Evolutionary conservation across 2,329 filamentous ascomycete genomes (phyloP).

Genomic region (Penicillium sumatraense): DNA sequence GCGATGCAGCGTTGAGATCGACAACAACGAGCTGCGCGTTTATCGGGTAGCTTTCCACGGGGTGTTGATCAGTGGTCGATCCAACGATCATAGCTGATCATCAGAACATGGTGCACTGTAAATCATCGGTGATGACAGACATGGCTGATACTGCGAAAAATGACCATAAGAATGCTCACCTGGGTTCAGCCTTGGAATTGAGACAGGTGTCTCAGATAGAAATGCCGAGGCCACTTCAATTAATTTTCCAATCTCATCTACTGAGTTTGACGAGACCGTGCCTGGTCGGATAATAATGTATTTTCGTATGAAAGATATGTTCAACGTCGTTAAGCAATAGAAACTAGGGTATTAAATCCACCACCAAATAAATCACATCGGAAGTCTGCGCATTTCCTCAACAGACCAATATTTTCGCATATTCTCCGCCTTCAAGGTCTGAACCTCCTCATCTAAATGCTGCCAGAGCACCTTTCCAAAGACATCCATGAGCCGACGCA

Average conservation of each 20-base stretch:
- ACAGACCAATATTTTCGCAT: conserved; percentile 83
- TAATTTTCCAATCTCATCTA: too few species aligned
- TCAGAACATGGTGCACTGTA: too few species aligned
- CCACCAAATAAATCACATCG: conserved; percentile 56
- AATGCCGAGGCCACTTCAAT: too few species aligned
- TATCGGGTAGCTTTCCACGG: not conserved
- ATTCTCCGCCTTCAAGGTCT: conserved; percentile 77
- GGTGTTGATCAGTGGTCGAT: not conserved
- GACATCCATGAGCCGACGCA: conserved; percentile 74
- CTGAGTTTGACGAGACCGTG: too few species aligned
- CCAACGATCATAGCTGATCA: not conserved
- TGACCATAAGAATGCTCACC: too few species aligned
- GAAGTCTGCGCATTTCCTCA: conserved; percentile 73
- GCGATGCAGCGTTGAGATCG: not conserved
- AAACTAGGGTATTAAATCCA: not conserved
- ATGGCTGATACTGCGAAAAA: too few species aligned
- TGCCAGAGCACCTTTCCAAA: conserved; percentile 81
- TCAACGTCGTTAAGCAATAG: too few species aligned
- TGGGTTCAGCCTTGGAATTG: too few species aligned
- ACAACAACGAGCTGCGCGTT: not conserved
- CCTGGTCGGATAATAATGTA: too few species aligned
- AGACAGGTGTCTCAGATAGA: too few species aligned
- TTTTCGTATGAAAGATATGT: too few species aligned
- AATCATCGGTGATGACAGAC: too few species aligned
- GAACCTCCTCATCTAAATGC: conserved; percentile 85